Base-by-base conservation (phyloP, 345 rosid species). In the Ailanthus altissimus region DNA sequence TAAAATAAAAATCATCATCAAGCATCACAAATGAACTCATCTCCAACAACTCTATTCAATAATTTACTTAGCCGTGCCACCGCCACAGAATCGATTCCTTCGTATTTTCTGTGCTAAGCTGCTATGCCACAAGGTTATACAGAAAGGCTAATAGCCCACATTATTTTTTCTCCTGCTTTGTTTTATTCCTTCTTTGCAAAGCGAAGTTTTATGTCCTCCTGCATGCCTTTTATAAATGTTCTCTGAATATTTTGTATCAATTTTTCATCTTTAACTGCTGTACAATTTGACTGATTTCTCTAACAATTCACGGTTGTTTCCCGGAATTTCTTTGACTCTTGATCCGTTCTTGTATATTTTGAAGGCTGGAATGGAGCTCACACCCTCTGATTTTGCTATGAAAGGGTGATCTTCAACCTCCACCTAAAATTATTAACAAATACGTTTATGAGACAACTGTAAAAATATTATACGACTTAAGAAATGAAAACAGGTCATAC, bases 331-430 rank as follows among this genome's bases (percentile, higher is more conserved):
- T 63, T 74, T 81, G 15, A 85, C 85, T 64, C 77, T 79, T 18
- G 88, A 77, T 67, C 89, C 90, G 11, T 85, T 88, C 82, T 82
- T 85, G 83, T 85, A 88, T 78, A 88, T 82, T 78, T 79, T 85
- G 80, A 88, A 88, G n/a, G 81, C 79, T 57, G 89, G 90, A 59
- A 88, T 43, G 23, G 75, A 79, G 25, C 54, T 82, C 56, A 84
- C 78, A 0, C 79, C 81, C 73, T 85, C 88, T 50, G 88, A 88
- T 77, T 84, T 88, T 18, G 87, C 81, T 5, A 88, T 56, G 67
- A 75, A 79, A 0, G 90, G 86, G 28, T 88, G 85, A 43, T 88
- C 85, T 76, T 88, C 90, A 1, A 84, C 80, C 81, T 79, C 90
- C 77, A 88, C 88, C 88, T 87, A 75, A 26, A 45, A 70, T 32